Evolutionary conservation across 306 rosid species (phyloP), one percentile per base, ranked within the genome.

Genomic region (Aeschynomene evenia): DNA sequence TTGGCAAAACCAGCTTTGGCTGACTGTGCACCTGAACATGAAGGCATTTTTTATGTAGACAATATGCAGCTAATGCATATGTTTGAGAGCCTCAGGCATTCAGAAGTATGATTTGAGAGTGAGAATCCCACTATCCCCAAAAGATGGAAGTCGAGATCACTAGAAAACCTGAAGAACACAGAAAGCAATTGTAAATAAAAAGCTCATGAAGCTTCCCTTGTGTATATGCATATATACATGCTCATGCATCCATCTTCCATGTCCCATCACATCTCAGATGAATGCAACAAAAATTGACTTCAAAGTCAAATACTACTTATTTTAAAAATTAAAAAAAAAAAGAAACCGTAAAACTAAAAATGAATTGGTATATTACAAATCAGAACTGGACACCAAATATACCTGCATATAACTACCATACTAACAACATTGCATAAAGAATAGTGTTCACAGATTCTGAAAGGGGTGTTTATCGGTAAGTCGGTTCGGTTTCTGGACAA

Each of bases 31-130:
- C 77, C 76, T 29, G 83, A 75, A 76, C 70, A 77, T 4, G 70
- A 66, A 65, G 80, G 62, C 88, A 85, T 90, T 61, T 82, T 49
- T 43, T 40, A 80, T n/a, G n/a, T 33, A 63, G 66, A 43, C 37
- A 83, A 66, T 54, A 26, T 21, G 40, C 22, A 43, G 49, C 50
- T 55, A 54, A 16, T 13, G 54, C 26, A 34, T 26, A 56, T 66
- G 61, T 51, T 64, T 34, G 26, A 73, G 29, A 67, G 3, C 46
- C 65, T 70, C 40, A 20, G 46, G 60, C 68, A 55, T 59, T 74
- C 68, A 45, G 51, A 60, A 33, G 50, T 51, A 18, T 12, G 34
- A n/a, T 50, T 2, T 34, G 26, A 10, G 77, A 54, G 58, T 55
- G 16, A 19, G 65, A 63, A 42, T 65, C 70, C n/a, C n/a, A n/a